Evolutionary conservation across 2,329 filamentous ascomycete genomes (phyloP).

Genomic region (Talaromyces pinophilus): DNA sequence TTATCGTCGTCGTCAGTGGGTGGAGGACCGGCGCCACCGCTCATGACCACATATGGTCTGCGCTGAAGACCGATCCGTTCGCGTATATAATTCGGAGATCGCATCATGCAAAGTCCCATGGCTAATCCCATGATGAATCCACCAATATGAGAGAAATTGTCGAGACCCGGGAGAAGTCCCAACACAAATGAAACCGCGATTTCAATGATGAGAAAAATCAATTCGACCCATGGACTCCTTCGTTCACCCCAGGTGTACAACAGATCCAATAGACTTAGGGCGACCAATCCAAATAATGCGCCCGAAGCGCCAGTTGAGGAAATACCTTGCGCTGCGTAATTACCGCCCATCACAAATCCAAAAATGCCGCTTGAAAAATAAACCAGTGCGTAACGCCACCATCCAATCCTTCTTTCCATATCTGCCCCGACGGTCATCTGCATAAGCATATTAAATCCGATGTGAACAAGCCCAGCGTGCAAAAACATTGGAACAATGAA

Average conservation of each 20-base stretch:
- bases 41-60: conserved; percentile 70
- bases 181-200: conserved; percentile 88
- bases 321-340: conserved; percentile 80
- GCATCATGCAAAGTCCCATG: conserved; percentile 81
- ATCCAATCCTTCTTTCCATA: conserved; percentile 88
- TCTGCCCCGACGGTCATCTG: conserved; percentile 88
- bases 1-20: conserved; percentile 24
- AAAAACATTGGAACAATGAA: conserved; percentile 96
- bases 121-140: conserved; percentile 91
- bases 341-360: conserved; percentile 91
- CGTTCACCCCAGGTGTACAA: conserved; percentile 90
- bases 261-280: conserved; percentile 82
- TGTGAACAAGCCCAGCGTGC: conserved; percentile 90
- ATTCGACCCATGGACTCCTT: conserved; percentile 72
- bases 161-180: conserved; percentile 84
- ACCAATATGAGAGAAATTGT: conserved; percentile 97
- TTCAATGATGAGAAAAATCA: conserved; percentile 84
- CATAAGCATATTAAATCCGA: conserved; percentile 90
- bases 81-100: conserved; percentile 79
- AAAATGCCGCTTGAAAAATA: conserved; percentile 93
- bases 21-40: conserved; percentile 47
- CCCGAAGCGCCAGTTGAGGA: conserved; percentile 89
- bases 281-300: conserved; percentile 86
- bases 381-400: conserved; percentile 82
- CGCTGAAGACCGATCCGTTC: conserved; percentile 69